Evolutionary conservation across 371 early-diverging fungal genomes (phyloP).

Genomic region (Mortierella sp.): DNA sequence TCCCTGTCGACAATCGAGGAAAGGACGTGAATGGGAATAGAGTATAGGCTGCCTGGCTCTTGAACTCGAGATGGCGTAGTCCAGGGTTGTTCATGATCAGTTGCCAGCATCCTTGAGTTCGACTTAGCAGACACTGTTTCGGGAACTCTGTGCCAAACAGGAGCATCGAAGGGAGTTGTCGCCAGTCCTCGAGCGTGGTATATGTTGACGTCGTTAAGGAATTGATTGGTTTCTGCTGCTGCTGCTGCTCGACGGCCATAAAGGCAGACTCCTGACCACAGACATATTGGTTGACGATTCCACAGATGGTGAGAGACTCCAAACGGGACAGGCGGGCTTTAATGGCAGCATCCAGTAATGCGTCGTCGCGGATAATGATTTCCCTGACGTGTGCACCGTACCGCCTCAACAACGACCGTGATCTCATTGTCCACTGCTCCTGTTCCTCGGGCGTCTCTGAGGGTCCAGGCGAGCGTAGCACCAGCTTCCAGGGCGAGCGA

Average conservation of each 20-base stretch:
- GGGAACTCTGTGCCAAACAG: neutral
- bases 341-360: neutral
- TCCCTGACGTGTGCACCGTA: neutral
- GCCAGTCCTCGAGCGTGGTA: neutral
- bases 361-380: neutral
- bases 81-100: neutral
- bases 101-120: slow-evolving; percentile 1
- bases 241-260: neutral
- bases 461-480: neutral
- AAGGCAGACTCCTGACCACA: neutral
- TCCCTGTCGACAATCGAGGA: neutral
- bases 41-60: neutral
- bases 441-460: neutral
- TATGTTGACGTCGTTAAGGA: neutral
- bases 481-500: neutral
- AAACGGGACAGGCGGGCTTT: neutral
- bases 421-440: neutral
- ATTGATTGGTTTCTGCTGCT: neutral
- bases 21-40: neutral
- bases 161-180: neutral
- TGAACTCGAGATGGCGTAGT: neutral
- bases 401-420: neutral
- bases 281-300: neutral
- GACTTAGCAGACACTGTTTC: neutral
- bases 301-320: neutral